A percentile compares a stretch with the other conserved stretches of the same genome.
Evolutionary conservation across 2,329 filamentous ascomycete genomes (phyloP).

Genomic region (Hymenotorrendiella dingleyae): DNA sequence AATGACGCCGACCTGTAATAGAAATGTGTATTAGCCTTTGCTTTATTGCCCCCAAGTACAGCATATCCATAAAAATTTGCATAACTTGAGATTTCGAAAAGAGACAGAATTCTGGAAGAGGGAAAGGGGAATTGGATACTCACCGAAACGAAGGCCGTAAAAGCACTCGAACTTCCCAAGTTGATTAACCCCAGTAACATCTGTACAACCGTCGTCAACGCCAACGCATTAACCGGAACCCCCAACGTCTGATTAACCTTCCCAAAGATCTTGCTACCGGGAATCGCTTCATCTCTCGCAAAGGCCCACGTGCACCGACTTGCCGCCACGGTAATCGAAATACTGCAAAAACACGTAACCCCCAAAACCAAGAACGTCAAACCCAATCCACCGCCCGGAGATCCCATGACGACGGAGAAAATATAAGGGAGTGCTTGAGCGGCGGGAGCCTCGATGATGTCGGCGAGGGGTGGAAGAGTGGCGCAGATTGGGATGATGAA

Average conservation of each 20-base stretch:
- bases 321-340: conserved; percentile 46
- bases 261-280: conserved; percentile 42
- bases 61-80: too few species aligned
- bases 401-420: conserved; percentile 43
- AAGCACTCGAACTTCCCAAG: conserved; percentile 60
- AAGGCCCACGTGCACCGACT: conserved; percentile 64
- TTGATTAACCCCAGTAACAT: conserved; percentile 66
- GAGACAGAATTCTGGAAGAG: too few species aligned
- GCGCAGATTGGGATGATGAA: conserved; percentile 47
- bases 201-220: conserved; percentile 54
- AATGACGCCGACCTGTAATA: too few species aligned
- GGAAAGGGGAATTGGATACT: too few species aligned
- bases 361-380: conserved; percentile 44
- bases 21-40: too few species aligned
- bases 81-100: too few species aligned
- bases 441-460: conserved; percentile 38
- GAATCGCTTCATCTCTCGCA: conserved; percentile 61
- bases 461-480: conserved; percentile 41
- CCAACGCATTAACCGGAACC: conserved; percentile 34
- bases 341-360: conserved; percentile 47
- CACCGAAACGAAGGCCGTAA: conserved; percentile 65
- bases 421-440: conserved; percentile 47
- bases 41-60: too few species aligned
- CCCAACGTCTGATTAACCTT: conserved; percentile 36
- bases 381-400: conserved; percentile 40